Conservation (phyloP, 1,284 basidiomycete genomes). For the Apiotrichum siamense region DNA sequence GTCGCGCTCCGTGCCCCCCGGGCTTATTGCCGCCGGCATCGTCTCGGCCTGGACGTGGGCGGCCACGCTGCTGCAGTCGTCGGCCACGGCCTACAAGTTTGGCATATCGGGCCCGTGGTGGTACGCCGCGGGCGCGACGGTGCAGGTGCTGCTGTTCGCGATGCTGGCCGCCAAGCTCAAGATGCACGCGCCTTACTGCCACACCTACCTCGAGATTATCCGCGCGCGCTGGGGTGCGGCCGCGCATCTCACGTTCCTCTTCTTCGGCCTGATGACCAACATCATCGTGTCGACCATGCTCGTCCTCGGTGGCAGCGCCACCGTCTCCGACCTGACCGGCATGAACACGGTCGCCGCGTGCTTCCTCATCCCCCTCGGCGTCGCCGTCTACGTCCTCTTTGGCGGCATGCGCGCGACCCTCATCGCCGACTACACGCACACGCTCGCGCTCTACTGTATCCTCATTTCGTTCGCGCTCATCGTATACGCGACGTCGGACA, state of each 20-base stretch:
- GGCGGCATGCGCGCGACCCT: slow-evolving; percentile 53
- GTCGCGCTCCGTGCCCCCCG: slow-evolving; percentile 66
- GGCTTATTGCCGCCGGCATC: slow-evolving; percentile 82
- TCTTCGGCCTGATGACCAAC: slow-evolving; percentile 70
- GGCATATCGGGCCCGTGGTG: slow-evolving; percentile 57
- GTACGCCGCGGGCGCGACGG: slow-evolving; percentile 47
- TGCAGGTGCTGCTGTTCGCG: slow-evolving; percentile 53
- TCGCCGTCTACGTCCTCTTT: slow-evolving; percentile 51
- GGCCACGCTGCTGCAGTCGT: slow-evolving; percentile 47
- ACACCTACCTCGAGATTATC: slow-evolving; percentile 58
- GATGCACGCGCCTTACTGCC: slow-evolving; percentile 50
- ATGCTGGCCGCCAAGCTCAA: slow-evolving; percentile 56
- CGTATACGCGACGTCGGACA: slow-evolving; percentile 63
- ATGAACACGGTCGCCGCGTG: slow-evolving; percentile 76
- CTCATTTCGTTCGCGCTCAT: slow-evolving; percentile 55
- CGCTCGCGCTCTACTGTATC: slow-evolving; percentile 71
- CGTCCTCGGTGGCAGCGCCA: slow-evolving; percentile 66
- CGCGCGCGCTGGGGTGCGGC: slow-evolving; percentile 63
- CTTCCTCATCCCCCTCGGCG: slow-evolving; percentile 56
- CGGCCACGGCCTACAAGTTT: slow-evolving; percentile 56
- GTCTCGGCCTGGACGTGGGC: slow-evolving; percentile 60
- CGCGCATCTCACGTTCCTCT: slow-evolving; percentile 70
- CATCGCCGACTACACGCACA: slow-evolving; percentile 61
- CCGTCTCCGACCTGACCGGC: slow-evolving; percentile 70
- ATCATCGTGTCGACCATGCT: slow-evolving; percentile 62